phyloP scores from a whole-genome alignment of 306 rosid genomes.

The Prinsepia uniflora region DNA sequence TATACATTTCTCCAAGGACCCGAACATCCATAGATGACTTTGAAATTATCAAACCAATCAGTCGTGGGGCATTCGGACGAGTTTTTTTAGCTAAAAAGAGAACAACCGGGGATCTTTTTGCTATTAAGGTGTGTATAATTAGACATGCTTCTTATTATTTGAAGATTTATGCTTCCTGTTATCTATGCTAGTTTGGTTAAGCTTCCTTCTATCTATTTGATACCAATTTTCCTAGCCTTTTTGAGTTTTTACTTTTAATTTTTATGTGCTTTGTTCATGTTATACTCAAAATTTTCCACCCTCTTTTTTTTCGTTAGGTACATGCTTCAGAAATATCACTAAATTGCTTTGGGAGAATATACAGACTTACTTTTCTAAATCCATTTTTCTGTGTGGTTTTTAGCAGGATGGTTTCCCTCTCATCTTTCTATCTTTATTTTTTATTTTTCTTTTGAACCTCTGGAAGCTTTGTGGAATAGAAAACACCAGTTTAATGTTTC shows the following conservation, averaged over 20 bases:
- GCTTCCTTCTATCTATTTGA: not conserved
- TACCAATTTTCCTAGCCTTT: not conserved
- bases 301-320: not conserved
- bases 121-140: conserved; percentile 60
- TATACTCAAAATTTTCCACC: not conserved
- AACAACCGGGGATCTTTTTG: conserved; percentile 96
- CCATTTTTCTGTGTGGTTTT: not conserved
- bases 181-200: not conserved
- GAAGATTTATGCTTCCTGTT: too few relatives aligned
- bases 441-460: not conserved
- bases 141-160: not conserved
- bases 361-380: not conserved
- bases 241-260: not conserved
- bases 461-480: conserved; percentile 1
- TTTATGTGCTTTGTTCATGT: conserved; percentile 2
- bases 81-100: conserved; percentile 98
- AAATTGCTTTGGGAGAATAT: not conserved
- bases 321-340: not conserved
- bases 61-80: conserved; percentile 99
- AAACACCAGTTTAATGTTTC: not conserved
- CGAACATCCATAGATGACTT: conserved; percentile 95
- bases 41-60: conserved; percentile 93
- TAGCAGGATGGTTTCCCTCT: not conserved
- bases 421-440: not conserved
- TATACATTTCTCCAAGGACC: conserved; percentile 73